Conservation (phyloP, 495 filamentous ascomycete genomes). For the Aspergillus nidulans region DNA sequence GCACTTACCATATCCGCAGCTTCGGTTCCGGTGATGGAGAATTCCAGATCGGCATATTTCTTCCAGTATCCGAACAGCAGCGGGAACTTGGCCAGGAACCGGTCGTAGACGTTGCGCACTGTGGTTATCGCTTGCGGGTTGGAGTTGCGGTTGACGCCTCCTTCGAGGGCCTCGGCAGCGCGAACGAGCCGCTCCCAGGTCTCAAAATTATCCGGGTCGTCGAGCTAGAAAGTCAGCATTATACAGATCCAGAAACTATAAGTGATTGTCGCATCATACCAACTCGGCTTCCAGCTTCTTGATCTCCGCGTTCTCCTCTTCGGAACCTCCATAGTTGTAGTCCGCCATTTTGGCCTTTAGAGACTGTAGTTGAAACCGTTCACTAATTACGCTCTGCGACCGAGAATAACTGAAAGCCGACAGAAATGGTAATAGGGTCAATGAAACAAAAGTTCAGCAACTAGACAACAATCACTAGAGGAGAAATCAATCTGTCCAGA, state of each 20-base stretch:
- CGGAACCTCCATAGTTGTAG: slow-evolving; percentile 67
- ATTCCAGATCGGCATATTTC: slow-evolving; percentile 97
- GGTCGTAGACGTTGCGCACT: slow-evolving; percentile 79
- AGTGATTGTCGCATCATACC: slow-evolving; percentile 41
- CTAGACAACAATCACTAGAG: not conserved
- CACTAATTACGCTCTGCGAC: not conserved
- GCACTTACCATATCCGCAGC: slow-evolving; percentile 91
- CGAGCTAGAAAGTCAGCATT: slow-evolving; percentile 34
- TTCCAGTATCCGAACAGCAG: slow-evolving; percentile 99
- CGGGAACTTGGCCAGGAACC: slow-evolving; percentile 91
- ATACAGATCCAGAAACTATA: not conserved
- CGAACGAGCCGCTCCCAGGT: slow-evolving; percentile 91
- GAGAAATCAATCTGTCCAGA: not conserved
- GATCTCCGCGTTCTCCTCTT: slow-evolving; percentile 83
- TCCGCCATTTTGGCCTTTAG: slow-evolving; percentile 43
- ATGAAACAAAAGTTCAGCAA: not conserved
- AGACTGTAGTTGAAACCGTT: not conserved
- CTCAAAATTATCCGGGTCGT: slow-evolving; percentile 88
- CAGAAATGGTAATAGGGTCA: not conserved
- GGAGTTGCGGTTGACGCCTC: slow-evolving; percentile 92
- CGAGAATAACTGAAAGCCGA: not conserved
- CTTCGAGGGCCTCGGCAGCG: slow-evolving; percentile 78
- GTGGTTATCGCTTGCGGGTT: slow-evolving; percentile 88
- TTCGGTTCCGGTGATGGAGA: slow-evolving; percentile 93
- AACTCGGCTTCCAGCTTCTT: slow-evolving; percentile 72